Evolutionary conservation across 2,329 filamentous ascomycete genomes (phyloP).

Genomic region (Lasiodiplodia theobromae): DNA sequence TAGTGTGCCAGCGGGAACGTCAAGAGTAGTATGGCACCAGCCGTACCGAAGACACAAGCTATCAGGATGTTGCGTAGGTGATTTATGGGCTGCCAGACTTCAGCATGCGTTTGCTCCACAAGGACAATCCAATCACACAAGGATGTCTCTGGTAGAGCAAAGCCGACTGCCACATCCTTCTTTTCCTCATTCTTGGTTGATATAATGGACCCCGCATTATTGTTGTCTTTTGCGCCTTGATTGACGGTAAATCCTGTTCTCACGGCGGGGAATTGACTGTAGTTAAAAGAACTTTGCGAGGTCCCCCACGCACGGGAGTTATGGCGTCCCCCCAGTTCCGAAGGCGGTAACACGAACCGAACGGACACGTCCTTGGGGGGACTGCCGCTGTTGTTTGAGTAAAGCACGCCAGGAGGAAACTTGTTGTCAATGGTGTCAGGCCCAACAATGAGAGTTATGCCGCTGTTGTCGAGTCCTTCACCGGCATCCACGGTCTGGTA

Average conservation of each 20-base stretch:
- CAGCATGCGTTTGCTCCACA: conserved; percentile 75
- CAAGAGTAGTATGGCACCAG: conserved; percentile 74
- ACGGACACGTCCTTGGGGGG: conserved; percentile 40
- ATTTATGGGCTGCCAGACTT: conserved; percentile 78
- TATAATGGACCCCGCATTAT: conserved; percentile 71
- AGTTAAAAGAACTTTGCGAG: conserved; percentile 57
- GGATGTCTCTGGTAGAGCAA: conserved; percentile 70
- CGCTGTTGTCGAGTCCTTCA: conserved; percentile 75
- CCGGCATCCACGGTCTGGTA: conserved; percentile 65
- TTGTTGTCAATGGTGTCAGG: conserved; percentile 70
- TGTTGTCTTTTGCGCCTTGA: conserved; percentile 51
- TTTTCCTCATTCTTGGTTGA: conserved; percentile 77
- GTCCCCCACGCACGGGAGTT: conserved; percentile 38
- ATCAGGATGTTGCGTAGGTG: conserved; percentile 81
- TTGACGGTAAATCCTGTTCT: conserved; percentile 64
- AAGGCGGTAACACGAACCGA: conserved; percentile 45
- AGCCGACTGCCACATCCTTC: conserved; percentile 77
- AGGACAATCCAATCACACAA: conserved; percentile 84
- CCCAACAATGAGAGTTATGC: conserved; percentile 74
- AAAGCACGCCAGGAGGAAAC: conserved; percentile 47
- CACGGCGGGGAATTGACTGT: conserved; percentile 69
- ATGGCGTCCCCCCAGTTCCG: conserved; percentile 41
- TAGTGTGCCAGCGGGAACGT: conserved; percentile 82
- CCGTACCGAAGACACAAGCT: conserved; percentile 83
- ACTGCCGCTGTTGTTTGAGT: conserved; percentile 34